A percentile compares a stretch with the other conserved stretches of the same genome.
phyloP scores from a whole-genome alignment of 2,329 filamentous ascomycete species.

The Pseudocercospora vitis region DNA sequence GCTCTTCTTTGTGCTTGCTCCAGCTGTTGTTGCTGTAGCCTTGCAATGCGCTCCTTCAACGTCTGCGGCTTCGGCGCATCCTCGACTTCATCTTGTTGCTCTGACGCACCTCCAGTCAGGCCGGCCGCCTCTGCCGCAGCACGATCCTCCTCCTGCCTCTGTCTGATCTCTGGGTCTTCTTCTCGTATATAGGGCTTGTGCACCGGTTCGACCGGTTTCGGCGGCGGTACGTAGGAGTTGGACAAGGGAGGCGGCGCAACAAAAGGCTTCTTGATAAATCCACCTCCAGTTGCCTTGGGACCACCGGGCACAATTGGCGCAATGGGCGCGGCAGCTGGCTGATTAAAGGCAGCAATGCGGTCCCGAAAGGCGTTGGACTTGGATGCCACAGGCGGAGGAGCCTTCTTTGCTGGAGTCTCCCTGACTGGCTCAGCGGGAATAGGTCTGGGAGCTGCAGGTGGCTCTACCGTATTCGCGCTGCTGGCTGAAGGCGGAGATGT shows the following conservation, averaged over 20 bases:
- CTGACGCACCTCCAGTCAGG: constrained; percentile 43
- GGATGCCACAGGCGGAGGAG: constrained; percentile 63
- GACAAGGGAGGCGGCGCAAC: constrained; percentile 92
- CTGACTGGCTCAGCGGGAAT: constrained; percentile 39
- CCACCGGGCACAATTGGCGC: constrained; percentile 82
- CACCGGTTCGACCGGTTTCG: constrained; percentile 61
- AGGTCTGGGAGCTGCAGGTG: constrained; percentile 39
- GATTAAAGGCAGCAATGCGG: constrained; percentile 96
- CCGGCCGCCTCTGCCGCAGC: constrained; percentile 70
- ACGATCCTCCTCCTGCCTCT: constrained; percentile 64
- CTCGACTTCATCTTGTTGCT: constrained; percentile 59
- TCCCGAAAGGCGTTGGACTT: constrained; percentile 89
- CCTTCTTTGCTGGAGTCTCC: constrained; percentile 49
- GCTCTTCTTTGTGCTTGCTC: constrained; percentile 84
- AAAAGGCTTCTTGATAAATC: constrained; percentile 95
- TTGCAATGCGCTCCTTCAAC: constrained; percentile 90
- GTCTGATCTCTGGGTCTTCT: constrained; percentile 69
- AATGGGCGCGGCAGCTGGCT: constrained; percentile 77
- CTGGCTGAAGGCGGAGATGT: constrained; percentile 31
- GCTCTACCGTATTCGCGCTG: constrained; percentile 24
- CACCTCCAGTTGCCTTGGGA: constrained; percentile 52
- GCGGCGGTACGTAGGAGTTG: constrained; percentile 82
- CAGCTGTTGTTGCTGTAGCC: constrained; percentile 89
- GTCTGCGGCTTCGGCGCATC: constrained; percentile 89
- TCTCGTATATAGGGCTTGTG: constrained; percentile 81